Conservation (phyloP, 371 early-diverging fungal genomes). For the Cokeromyces recurvatus region DNA sequence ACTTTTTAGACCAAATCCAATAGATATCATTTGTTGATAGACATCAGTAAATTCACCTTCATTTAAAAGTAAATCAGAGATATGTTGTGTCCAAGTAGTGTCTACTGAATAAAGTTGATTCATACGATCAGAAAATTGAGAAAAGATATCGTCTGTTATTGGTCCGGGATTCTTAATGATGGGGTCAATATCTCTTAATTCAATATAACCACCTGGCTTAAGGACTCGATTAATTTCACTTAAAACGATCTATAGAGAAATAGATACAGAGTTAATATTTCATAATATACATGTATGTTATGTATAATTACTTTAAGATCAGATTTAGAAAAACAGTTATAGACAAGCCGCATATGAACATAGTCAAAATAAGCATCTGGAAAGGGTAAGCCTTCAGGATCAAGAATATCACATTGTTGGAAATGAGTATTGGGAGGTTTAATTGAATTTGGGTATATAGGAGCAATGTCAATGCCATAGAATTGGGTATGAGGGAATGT, state of each 20-base stretch:
- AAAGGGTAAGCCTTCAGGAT: slow-evolving; percentile 41
- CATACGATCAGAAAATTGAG: slow-evolving; percentile 6
- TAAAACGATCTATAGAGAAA: slow-evolving; percentile 17
- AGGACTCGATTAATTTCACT: slow-evolving; percentile 32
- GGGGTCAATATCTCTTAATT: slow-evolving; percentile 51
- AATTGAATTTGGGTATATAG: slow-evolving; percentile 44
- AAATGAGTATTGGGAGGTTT: slow-evolving; percentile 51
- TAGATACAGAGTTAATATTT: not conserved
- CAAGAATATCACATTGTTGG: slow-evolving; percentile 40
- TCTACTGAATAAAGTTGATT: slow-evolving; percentile 17
- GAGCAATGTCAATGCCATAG: slow-evolving; percentile 44
- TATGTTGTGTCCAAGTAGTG: slow-evolving; percentile 22
- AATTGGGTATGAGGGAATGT: slow-evolving; percentile 50
- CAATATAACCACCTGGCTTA: slow-evolving; percentile 54
- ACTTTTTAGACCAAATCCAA: slow-evolving; percentile 17
- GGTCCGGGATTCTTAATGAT: slow-evolving; percentile 50
- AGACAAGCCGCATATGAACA: slow-evolving; percentile 47
- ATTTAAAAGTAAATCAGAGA: slow-evolving; percentile 15
- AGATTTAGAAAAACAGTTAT: slow-evolving; percentile 25
- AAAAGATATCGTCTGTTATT: slow-evolving; percentile 20
- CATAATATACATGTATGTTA: too few species aligned
- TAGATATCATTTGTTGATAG: slow-evolving; percentile 23
- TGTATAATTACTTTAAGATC: slow-evolving; percentile 26
- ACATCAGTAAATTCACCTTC: slow-evolving; percentile 27
- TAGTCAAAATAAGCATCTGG: slow-evolving; percentile 52